Evolutionary conservation across 169 alveolate genomes (phyloP), one percentile per base, ranked within the genome.

Genomic region (Eimeria zaria): DNA sequence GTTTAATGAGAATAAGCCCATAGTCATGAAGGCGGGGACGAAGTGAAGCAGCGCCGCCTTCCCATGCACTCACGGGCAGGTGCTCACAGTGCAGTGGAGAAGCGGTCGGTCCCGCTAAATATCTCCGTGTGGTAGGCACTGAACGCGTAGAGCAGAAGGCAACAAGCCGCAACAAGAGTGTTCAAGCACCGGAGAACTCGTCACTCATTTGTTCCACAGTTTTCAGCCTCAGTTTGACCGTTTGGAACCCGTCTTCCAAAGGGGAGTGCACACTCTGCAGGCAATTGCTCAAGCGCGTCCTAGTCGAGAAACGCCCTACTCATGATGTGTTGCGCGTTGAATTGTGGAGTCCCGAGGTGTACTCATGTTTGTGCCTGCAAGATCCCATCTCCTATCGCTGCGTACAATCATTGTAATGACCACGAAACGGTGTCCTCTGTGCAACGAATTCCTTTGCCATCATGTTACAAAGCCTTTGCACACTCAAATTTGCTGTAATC

Each of bases 321-420:
- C 11, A 33, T 71, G 53, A 44, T 30, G 55, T 41, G 20, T 22
- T 5, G 81, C 36, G 39, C 24, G n/a, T 24, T 62, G 81, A 39
- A 20, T 20, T 71, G 81, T 71, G 51, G 81, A 71, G 51, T 39
- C 51, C 81, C 81, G 18, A 39, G 30, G 33, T 39, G 39, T 41
- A 39, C 18, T 71, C 81, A 71, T 71, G 81, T 20, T 78, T 48
- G 44, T 48, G 88, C 46, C 12, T 78, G 62, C 44, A 78, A 41
- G 88, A 18, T 48, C n/a, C 27, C 62, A 78, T 46, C 67, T 78
- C 67, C 88, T 48, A 27, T 48, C 5, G 67, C 64, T 78, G 67
- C 44, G 62, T 20, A 51, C 88, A 51, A 48, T 11, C 67, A 78
- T n/a, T 46, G 67, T 78, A 78, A 24, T n/a, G 44, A 44, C 36